Evolutionary conservation across 768 basidiomycete species (phyloP), one percentile per base, ranked within the genome.

Genomic region (Tylopilus sp.): DNA sequence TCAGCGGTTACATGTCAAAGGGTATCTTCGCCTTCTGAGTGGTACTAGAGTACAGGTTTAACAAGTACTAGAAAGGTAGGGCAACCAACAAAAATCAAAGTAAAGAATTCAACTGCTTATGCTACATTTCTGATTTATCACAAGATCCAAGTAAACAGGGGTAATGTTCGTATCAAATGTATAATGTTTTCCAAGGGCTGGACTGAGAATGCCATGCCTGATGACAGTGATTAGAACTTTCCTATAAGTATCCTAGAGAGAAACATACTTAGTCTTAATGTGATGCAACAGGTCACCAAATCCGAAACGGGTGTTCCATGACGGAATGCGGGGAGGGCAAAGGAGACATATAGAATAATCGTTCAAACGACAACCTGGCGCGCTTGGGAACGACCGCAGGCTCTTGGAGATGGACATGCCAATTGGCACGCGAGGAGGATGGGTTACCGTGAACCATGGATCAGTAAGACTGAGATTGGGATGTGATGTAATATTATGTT

Each of bases 271-370:
- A 17, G 55, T 40, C 30, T 56, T 51, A 40, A 68, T 57, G 24
- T 66, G 65, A 50, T 16, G 26, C 17, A 59, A 22, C 38, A 66
- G 24, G 42, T 55, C 53, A n/a, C 21, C 36, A 2, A 41, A 42
- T 13, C 66, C 61, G 28, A 61, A 57, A 9, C 52, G 56, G 24
- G 66, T 58, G 28, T 47, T 53, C 66, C 67, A 67, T 29, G 64
- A 69, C 29, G 64, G 64, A 41, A 67, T 58, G 16, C 62, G 57
- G 43, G 62, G 60, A 47, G 67, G 66, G 36, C 67, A 67, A 25
- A 45, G 55, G 44, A 64, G 62, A 37, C 66, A 67, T 42, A 56
- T 26, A 30, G 63, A 65, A 31, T 65, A 56, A 38, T 57, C 66
- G 14, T 54, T 25, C 2, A 58, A 43, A 14, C 41, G 37, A 25